A percentile compares a stretch with the other conserved stretches of the same genome.
phyloP scores from a whole-genome alignment of 805 yeast species.

The Spencermartinsiella europaea region DNA sequence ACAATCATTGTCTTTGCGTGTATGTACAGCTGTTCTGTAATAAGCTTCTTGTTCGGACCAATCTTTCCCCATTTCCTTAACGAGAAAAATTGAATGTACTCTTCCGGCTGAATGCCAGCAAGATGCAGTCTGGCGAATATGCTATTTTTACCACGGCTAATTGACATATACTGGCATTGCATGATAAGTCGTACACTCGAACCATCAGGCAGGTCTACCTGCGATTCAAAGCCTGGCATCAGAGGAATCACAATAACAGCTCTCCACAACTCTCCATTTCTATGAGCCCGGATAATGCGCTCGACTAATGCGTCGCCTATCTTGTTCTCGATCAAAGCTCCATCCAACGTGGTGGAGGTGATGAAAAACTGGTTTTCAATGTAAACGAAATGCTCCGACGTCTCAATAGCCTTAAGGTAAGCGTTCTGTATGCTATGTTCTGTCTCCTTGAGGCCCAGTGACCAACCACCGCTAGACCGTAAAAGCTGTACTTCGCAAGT shows the following conservation, averaged over 20 bases:
- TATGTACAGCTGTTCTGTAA: conserved; percentile 87
- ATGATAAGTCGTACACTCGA: conserved; percentile 92
- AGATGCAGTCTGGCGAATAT: conserved; percentile 76
- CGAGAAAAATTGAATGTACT: conserved; percentile 87
- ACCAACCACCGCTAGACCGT: conserved; percentile 91
- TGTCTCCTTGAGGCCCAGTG: conserved; percentile 75
- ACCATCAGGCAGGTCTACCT: conserved; percentile 90
- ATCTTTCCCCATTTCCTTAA: conserved; percentile 93
- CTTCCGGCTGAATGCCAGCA: conserved; percentile 79
- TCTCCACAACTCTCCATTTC: conserved; percentile 73
- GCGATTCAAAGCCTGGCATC: conserved; percentile 91
- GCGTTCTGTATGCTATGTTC: conserved; percentile 93
- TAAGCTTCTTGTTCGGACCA: conserved; percentile 66
- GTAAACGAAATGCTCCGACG: conserved; percentile 87
- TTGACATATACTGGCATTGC: conserved; percentile 94
- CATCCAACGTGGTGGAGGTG: conserved; percentile 74
- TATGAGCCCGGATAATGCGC: conserved; percentile 83
- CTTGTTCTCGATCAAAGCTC: conserved; percentile 74
- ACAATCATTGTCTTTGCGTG: conserved; percentile 91
- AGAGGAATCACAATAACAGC: conserved; percentile 89
- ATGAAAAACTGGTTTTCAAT: conserved; percentile 94
- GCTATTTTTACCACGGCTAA: conserved; percentile 82
- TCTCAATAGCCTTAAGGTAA: conserved; percentile 81
- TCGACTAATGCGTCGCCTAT: conserved; percentile 98
- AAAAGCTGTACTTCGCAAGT: conserved; percentile 88